These are phyloP conservation scores for Vaccinium vitisidaea DNA, from an alignment of 148 eudicot species.

Conservation along the genomic window DNA sequence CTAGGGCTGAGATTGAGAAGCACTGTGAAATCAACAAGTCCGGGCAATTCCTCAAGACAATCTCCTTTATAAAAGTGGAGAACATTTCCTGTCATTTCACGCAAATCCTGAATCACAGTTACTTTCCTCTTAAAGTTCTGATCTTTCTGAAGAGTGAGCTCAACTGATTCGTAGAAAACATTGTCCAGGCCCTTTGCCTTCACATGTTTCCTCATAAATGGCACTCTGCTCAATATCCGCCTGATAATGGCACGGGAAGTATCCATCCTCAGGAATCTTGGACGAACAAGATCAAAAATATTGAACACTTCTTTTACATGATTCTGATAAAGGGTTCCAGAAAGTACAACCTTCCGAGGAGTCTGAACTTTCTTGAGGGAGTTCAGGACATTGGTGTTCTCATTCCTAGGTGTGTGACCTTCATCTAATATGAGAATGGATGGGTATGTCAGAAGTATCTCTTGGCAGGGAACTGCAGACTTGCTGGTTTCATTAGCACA, in stretches of 20 bases:
- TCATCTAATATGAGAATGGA: slow-evolving; percentile 79
- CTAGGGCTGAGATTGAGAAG: slow-evolving; percentile 52
- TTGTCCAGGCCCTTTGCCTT: slow-evolving; percentile 47
- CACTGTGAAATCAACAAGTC: slow-evolving; percentile 78
- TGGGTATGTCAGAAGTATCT: slow-evolving; percentile 54
- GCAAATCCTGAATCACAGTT: slow-evolving; percentile 63
- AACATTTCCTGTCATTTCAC: slow-evolving; percentile 84
- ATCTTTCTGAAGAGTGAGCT: slow-evolving; percentile 69
- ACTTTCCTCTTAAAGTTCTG: slow-evolving; percentile 56
- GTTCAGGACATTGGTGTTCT: slow-evolving; percentile 70
- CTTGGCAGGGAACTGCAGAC: slow-evolving; percentile 60
- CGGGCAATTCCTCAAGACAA: slow-evolving; percentile 87
- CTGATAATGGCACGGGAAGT: slow-evolving; percentile 48
- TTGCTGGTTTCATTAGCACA: slow-evolving; percentile 46
- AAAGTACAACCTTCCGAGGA: slow-evolving; percentile 82
- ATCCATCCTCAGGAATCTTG: slow-evolving; percentile 66
- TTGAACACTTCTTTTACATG: slow-evolving; percentile 87
- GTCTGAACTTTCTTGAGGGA: slow-evolving; percentile 78
- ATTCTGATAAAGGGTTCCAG: slow-evolving; percentile 93
- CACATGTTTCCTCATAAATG: slow-evolving; percentile 37
- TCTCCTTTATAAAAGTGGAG: slow-evolving; percentile 89
- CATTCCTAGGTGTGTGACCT: slow-evolving; percentile 93
- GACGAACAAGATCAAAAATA: slow-evolving; percentile 79
- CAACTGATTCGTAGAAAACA: slow-evolving; percentile 72
- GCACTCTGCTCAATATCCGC: slow-evolving; percentile 65